Evolutionary conservation across 2,329 filamentous ascomycete genomes (phyloP).

Genomic region (Tolypocladium inflatum): DNA sequence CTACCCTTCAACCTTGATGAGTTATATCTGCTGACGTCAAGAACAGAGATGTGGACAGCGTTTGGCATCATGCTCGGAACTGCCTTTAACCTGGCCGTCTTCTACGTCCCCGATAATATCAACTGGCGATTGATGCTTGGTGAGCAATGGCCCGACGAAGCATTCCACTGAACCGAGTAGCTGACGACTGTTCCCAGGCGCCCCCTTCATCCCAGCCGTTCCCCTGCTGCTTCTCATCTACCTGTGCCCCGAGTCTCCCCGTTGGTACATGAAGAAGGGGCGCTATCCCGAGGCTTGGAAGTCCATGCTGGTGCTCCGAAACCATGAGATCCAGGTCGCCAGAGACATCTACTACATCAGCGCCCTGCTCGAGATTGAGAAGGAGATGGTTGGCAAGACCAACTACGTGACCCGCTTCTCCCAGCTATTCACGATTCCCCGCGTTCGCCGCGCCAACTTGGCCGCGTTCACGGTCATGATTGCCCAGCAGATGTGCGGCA

Average conservation of each 20-base stretch:
- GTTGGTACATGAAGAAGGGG: conserved; percentile 57
- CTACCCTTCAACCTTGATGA: not conserved
- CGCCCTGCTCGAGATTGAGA: conserved; percentile 31
- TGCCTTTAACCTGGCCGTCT: conserved; percentile 22
- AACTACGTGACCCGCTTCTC: conserved; percentile 38
- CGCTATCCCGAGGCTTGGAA: conserved; percentile 50
- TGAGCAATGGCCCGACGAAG: not conserved
- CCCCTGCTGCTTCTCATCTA: conserved; percentile 45
- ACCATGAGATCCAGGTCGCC: conserved; percentile 45
- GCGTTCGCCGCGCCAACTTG: conserved; percentile 60
- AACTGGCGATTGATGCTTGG: conserved; percentile 39
- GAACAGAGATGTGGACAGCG: conserved; percentile 52
- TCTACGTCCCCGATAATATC: conserved; percentile 11
- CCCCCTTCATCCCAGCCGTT: conserved; percentile 50
- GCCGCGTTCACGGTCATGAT: conserved; percentile 77
- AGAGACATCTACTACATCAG: conserved; percentile 49
- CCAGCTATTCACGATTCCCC: conserved; percentile 59
- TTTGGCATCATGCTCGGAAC: conserved; percentile 40
- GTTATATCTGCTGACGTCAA: not conserved
- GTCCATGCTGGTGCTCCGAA: conserved; percentile 40
- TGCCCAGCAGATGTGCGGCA: conserved; percentile 57
- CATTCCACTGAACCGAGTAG: not conserved
- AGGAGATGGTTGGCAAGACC: conserved; percentile 25
- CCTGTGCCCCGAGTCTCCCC: conserved; percentile 54
- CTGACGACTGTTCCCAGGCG: conserved; percentile 15